Conservation (phyloP, 1,284 basidiomycete species). For the Leccinum olivaceoglutinosum region DNA sequence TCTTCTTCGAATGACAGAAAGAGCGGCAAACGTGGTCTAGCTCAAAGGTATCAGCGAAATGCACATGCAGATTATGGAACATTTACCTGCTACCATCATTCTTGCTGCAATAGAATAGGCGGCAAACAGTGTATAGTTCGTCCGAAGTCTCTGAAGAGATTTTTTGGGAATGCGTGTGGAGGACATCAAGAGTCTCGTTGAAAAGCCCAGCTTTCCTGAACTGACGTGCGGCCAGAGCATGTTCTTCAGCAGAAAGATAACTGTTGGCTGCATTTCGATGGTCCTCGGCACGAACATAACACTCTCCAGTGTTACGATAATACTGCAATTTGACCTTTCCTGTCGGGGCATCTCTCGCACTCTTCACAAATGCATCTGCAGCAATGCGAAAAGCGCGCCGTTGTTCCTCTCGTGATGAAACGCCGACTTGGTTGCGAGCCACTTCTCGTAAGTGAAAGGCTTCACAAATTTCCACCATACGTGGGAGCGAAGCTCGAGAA, state of each 20-base stretch:
- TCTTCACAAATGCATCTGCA: slow-evolving; percentile 43
- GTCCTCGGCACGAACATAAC: slow-evolving; percentile 41
- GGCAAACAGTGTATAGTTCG: slow-evolving; percentile 42
- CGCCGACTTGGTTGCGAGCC: slow-evolving; percentile 30
- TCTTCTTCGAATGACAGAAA: slow-evolving; percentile 50
- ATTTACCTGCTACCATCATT: slow-evolving; percentile 27
- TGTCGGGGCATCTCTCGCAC: slow-evolving; percentile 30
- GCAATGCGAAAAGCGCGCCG: slow-evolving; percentile 40
- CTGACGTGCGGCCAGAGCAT: slow-evolving; percentile 38
- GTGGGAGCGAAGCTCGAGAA: slow-evolving; percentile 42
- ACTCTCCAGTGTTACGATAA: slow-evolving; percentile 47
- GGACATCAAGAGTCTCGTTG: slow-evolving; percentile 46
- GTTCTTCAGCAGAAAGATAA: slow-evolving; percentile 42
- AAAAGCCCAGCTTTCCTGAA: slow-evolving; percentile 49
- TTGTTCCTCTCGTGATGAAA: slow-evolving; percentile 19
- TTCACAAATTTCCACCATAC: slow-evolving; percentile 41
- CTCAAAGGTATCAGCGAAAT: neutral
- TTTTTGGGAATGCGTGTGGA: slow-evolving; percentile 30
- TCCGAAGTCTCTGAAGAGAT: slow-evolving; percentile 35
- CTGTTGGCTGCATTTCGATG: slow-evolving; percentile 40
- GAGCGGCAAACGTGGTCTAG: slow-evolving; percentile 43
- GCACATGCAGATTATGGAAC: neutral
- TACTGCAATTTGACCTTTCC: slow-evolving; percentile 34
- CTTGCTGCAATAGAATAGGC: slow-evolving; percentile 47
- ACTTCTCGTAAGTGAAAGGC: slow-evolving; percentile 42